Evolutionary conservation across 345 rosid genomes (phyloP).

Genomic region (Eucalyptus sp.): DNA sequence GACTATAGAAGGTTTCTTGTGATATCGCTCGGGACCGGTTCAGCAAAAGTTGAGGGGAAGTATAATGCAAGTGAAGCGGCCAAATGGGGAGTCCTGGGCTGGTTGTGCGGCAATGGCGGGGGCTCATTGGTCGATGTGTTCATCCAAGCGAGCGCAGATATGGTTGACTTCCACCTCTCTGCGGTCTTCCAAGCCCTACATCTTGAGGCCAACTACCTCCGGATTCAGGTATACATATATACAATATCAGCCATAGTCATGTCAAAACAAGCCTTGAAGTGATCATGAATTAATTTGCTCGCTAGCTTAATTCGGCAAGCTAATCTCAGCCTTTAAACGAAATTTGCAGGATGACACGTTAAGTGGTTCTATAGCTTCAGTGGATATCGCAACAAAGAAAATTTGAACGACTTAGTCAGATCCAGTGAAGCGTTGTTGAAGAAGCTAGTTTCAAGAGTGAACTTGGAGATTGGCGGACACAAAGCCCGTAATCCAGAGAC

Average conservation of each 20-base stretch:
- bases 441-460: constrained; percentile 37
- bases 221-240: constrained; percentile 20
- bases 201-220: constrained; percentile 22
- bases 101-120: constrained; percentile 12
- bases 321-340: not conserved
- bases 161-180: constrained; percentile 35
- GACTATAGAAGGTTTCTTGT: constrained; percentile 22
- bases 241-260: not conserved
- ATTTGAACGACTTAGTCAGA: constrained; percentile 25
- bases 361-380: constrained; percentile 22
- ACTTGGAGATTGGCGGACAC: constrained; percentile 19
- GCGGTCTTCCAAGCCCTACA: constrained; percentile 16
- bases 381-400: constrained; percentile 49
- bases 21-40: constrained; percentile 26
- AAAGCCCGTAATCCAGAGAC: constrained; percentile 8
- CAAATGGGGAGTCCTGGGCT: constrained; percentile 30
- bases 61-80: constrained; percentile 20
- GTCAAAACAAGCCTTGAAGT: not conserved
- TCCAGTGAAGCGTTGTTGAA: constrained; percentile 38
- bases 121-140: constrained; percentile 25
- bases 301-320: not conserved
- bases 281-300: not conserved
- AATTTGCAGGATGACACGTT: constrained; percentile 32
- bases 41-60: constrained; percentile 10
- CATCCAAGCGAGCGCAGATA: constrained; percentile 35